Percentiles rank a stretch among this genome's conserved stretches.
Conservation (phyloP, 495 filamentous ascomycete genomes). For the Aspergillus ellipticus region DNA sequence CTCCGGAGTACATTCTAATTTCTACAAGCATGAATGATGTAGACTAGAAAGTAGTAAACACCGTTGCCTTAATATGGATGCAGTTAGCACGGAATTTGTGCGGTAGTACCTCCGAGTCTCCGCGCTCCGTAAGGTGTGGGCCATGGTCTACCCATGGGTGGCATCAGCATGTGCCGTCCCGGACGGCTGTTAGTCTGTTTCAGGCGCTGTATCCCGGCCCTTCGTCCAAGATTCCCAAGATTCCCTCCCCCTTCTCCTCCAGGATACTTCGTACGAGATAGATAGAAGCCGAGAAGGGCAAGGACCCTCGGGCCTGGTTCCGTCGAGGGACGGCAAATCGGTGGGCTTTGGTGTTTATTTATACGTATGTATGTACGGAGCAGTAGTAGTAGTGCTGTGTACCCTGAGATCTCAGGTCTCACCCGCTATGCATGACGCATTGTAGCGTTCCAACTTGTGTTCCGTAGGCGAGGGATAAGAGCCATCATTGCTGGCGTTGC, state of each 20-base stretch:
- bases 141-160: slow-evolving; percentile 4
- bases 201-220: slow-evolving; percentile 13
- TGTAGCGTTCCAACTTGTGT: neutral
- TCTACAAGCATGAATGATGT: too few relatives aligned
- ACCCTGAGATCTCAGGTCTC: neutral
- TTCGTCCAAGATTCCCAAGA: neutral
- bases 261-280: neutral
- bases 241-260: neutral
- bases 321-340: neutral
- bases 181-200: slow-evolving; percentile 17
- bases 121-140: slow-evolving; percentile 5
- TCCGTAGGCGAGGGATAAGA: neutral
- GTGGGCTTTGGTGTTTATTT: neutral
- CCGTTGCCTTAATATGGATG: neutral
- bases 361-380: too few relatives aligned
- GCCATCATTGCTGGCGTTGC: neutral
- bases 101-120: slow-evolving; percentile 5
- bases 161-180: slow-evolving; percentile 23
- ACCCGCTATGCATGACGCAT: neutral
- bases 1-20: neutral
- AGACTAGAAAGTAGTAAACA: neutral
- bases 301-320: slow-evolving; percentile 2
- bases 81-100: slow-evolving; percentile 1
- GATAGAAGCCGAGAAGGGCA: neutral
- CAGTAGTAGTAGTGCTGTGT: too few relatives aligned